Evolutionary conservation across 2,329 filamentous ascomycete species (phyloP), one percentile per base, ranked within the genome.

Genomic region (Colletotrichum echinochloae): DNA sequence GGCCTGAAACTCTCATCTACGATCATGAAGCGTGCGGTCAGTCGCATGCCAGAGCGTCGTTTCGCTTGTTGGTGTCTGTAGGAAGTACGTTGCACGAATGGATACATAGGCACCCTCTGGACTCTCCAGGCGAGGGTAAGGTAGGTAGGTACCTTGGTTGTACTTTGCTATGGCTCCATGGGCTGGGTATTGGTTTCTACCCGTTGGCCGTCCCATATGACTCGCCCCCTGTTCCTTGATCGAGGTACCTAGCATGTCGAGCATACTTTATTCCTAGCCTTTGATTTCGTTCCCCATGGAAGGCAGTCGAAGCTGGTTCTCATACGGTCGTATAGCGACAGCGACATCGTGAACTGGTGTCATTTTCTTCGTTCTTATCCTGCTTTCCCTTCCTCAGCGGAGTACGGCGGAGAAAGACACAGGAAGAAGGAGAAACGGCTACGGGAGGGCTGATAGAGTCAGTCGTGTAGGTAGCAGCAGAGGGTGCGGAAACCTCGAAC

Each of bases 41-140:
- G 62, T 59, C 26, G 64, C 64, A 33, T 70, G 44, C 67, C 57
- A 67, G 35, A 65, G 37, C 26, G 39, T 52, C 46, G n/a, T 41
- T 49, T 49, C 26, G 41, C 14, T 49, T 49, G 28, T 26, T 26
- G 30, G 39, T 33, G 23, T 49, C n/a, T 20, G 26, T 41, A 41
- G 49, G 14, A 35, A 46, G 26, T 14, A 46, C 46, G 16, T 16
- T 4, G 41, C 18, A 46, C 9, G 9, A 20, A 18, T 2, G 41
- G 26, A 52, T 30, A 30, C 33, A 33, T 28, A 26, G 20, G 16
- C 46, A 16, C 26, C 9, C 26, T 51, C 26, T 0, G 20, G 1
- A 9, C 28, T 48, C 9, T 48, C n/a, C 44, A 48, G 46, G 44
- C 30, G 35, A 57, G 59, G 28, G 18, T 20, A 33, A 33, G 66